Conservation (phyloP, 2,329 filamentous ascomycete genomes). For the Cadophora sp. region DNA sequence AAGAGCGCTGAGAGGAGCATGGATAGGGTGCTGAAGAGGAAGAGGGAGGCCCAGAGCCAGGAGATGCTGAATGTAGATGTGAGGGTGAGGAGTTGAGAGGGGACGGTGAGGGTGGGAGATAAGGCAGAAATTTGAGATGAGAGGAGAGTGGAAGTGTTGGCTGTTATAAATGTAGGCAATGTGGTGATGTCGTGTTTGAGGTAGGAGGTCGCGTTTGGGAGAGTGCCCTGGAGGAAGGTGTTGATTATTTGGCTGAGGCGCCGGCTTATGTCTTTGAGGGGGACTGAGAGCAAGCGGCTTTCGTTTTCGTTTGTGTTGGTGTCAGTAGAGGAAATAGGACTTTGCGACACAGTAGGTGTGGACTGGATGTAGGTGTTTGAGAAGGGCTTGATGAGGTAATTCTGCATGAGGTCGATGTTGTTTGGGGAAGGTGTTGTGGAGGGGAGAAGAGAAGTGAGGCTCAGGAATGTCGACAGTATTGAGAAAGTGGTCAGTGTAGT, state of each 20-base stretch:
- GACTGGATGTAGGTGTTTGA: constrained; percentile 32
- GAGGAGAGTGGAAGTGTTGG: constrained; percentile 17
- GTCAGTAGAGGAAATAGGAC: neutral
- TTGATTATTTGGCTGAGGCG: constrained; percentile 32
- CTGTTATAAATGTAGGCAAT: neutral
- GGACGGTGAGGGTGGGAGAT: constrained; percentile 25
- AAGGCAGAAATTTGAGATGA: constrained; percentile 14
- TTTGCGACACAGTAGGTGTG: constrained; percentile 14
- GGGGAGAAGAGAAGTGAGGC: constrained; percentile 28
- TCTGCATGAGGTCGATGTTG: constrained; percentile 33
- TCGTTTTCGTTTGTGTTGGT: constrained; percentile 3
- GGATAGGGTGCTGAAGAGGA: constrained; percentile 24
- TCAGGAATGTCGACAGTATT: constrained; percentile 23
- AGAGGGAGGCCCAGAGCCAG: constrained; percentile 27
- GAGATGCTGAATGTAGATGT: constrained; percentile 13
- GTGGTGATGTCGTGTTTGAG: constrained; percentile 21
- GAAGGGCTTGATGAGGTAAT: constrained; percentile 32
- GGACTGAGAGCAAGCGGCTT: constrained; percentile 26
- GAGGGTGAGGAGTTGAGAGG: constrained; percentile 10
- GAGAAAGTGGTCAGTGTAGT: constrained; percentile 29
- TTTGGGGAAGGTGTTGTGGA: constrained; percentile 20
- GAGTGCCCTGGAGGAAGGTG: constrained; percentile 29
- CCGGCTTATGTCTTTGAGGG: constrained; percentile 30
- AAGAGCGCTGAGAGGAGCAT: constrained; percentile 29
- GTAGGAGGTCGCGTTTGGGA: constrained; percentile 22